Evolutionary conservation across 345 rosid genomes (phyloP).

Genomic region (Gossypium longicalyx): DNA sequence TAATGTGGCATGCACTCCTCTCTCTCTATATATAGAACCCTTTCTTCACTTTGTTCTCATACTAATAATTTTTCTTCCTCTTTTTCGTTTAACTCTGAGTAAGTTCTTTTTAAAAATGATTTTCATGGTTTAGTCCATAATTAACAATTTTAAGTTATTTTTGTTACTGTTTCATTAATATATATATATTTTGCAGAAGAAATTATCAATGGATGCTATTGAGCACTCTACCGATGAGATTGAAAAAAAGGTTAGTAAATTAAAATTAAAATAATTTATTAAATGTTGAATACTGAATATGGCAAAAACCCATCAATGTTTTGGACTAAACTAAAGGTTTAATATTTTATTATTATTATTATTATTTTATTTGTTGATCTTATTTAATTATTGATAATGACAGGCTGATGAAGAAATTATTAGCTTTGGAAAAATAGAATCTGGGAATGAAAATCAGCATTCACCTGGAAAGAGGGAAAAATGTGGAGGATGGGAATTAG

Average conservation of each 20-base stretch:
- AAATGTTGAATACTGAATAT: too few species aligned
- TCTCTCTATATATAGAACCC: constrained; percentile 25
- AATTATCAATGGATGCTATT: constrained; percentile 38
- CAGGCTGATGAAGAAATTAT: constrained; percentile 29
- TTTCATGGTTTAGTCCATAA: neutral
- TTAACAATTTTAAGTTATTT: neutral
- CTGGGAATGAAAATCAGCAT: constrained; percentile 18
- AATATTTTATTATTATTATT: too few species aligned
- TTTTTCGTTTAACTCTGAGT: constrained; percentile 6
- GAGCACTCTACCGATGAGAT: constrained; percentile 30
- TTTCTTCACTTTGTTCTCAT: constrained; percentile 6
- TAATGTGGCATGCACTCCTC: neutral
- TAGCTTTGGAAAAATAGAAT: constrained; percentile 15
- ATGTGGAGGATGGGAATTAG: constrained; percentile 14
- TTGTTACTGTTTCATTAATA: neutral
- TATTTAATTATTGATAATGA: neutral
- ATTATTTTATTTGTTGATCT: neutral
- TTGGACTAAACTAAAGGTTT: too few species aligned
- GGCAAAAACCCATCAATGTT: too few species aligned
- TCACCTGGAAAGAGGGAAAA: constrained; percentile 20
- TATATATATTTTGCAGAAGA: constrained; percentile 26
- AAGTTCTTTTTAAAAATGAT: neutral
- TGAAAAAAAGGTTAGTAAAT: constrained; percentile 34
- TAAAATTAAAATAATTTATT: neutral
- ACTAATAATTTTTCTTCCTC: neutral